Percentiles rank a stretch among this genome's conserved stretches.
These are phyloP conservation scores for Myotisia sp. DNA, from an alignment of 2,329 filamentous ascomycete genomes.

Conservation along the genomic window DNA sequence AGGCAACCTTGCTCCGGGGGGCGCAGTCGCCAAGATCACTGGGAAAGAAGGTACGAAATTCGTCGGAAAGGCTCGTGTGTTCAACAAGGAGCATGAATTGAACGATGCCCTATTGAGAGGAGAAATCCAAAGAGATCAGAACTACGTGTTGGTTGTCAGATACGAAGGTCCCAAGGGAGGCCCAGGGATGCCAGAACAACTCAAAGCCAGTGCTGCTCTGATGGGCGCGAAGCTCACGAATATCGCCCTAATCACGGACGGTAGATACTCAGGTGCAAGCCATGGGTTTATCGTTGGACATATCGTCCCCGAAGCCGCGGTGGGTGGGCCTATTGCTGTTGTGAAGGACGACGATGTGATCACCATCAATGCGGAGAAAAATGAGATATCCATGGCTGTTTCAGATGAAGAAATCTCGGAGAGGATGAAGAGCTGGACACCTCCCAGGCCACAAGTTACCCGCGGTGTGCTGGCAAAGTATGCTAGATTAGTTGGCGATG, in stretches of 20 bases:
- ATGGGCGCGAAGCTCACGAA: conserved; percentile 85
- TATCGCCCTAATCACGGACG: conserved; percentile 83
- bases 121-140: conserved; percentile 58
- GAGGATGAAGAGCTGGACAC: conserved; percentile 53
- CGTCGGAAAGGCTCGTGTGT: conserved; percentile 66
- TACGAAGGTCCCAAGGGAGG: conserved; percentile 91
- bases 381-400: conserved; percentile 57
- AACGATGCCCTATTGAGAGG: conserved; percentile 59
- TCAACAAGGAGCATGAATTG: conserved; percentile 70
- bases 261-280: conserved; percentile 52
- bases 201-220: conserved; percentile 74
- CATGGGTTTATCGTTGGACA: conserved; percentile 93
- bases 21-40: conserved; percentile 90
- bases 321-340: conserved; percentile 70
- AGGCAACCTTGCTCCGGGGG: conserved; percentile 76
- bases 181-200: conserved; percentile 86
- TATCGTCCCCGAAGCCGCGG: conserved; percentile 74
- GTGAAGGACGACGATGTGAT: conserved; percentile 70
- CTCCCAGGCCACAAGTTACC: conserved; percentile 57
- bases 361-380: conserved; percentile 67
- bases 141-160: conserved; percentile 76
- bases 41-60: conserved; percentile 83
- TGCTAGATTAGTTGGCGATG: conserved; percentile 72
- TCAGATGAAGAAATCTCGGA: conserved; percentile 54
- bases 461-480: conserved; percentile 85